A percentile compares a stretch with the other conserved stretches of the same genome.
phyloP scores from a whole-genome alignment of 1,139 yeast species.

The Hyphopichia pseudoburtonii region DNA sequence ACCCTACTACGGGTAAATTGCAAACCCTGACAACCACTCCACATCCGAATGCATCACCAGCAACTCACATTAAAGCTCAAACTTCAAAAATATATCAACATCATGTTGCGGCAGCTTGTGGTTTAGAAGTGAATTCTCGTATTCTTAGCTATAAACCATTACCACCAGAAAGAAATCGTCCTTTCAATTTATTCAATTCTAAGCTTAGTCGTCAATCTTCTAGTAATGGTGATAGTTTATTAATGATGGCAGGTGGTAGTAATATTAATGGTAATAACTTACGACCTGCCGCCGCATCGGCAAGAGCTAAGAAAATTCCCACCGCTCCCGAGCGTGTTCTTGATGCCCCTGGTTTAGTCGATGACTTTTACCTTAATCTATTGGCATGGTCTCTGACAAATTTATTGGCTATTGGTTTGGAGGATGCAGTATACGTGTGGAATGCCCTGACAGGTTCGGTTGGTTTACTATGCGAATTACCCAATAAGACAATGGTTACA shows the following conservation, averaged over 20 bases:
- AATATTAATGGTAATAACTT: slow-evolving; percentile 9
- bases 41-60: slow-evolving; percentile 50
- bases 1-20: slow-evolving; percentile 41
- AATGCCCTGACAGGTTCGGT: slow-evolving; percentile 86
- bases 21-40: slow-evolving; percentile 32
- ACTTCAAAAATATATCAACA: slow-evolving; percentile 72
- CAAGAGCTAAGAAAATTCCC: slow-evolving; percentile 70
- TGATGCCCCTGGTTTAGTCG: slow-evolving; percentile 94
- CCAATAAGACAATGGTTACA: slow-evolving; percentile 54
- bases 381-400: slow-evolving; percentile 87
- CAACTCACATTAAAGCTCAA: slow-evolving; percentile 64
- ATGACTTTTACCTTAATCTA: slow-evolving; percentile 87
- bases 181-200: slow-evolving; percentile 47
- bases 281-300: slow-evolving; percentile 51
- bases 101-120: slow-evolving; percentile 94
- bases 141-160: slow-evolving; percentile 84
- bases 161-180: slow-evolving; percentile 73
- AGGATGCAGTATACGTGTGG: slow-evolving; percentile 86
- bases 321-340: slow-evolving; percentile 90
- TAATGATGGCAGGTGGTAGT: no score
- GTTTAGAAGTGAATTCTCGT: slow-evolving; percentile 79
- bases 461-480: slow-evolving; percentile 63
- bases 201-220: not conserved
- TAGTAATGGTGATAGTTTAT: not conserved
- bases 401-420: slow-evolving; percentile 86